A percentile compares a stretch with the other conserved stretches of the same genome.
Evolutionary conservation across 176 grass and related monocot genomes (phyloP).

Genomic region (Phyllostachys edulis): DNA sequence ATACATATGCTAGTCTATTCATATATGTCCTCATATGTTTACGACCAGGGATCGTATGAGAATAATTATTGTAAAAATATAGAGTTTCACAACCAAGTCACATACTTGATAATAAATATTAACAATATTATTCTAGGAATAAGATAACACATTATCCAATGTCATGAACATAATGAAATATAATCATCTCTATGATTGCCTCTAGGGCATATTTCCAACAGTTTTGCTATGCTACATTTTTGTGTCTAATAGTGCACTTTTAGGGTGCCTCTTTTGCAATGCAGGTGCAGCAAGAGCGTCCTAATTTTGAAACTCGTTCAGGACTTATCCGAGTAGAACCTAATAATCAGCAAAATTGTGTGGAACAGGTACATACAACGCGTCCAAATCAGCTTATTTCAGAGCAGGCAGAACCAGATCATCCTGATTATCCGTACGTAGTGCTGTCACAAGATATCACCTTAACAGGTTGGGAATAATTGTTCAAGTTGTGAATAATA

Average conservation of each 20-base stretch:
- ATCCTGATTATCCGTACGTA: constrained; percentile 42
- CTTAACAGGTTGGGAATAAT: constrained; percentile 74
- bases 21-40: too few species aligned
- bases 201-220: too few species aligned
- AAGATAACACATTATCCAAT: too few species aligned
- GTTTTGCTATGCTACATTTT: constrained; percentile 4
- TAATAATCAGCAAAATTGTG: constrained; percentile 18
- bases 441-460: constrained; percentile 87
- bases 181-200: too few species aligned
- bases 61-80: too few species aligned
- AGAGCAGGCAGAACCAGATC: constrained; percentile 14
- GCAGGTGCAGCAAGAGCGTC: not conserved
- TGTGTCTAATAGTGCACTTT: constrained; percentile 17
- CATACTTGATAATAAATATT: too few species aligned
- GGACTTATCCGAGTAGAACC: not conserved
- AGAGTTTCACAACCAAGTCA: too few species aligned
- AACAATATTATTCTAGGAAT: too few species aligned
- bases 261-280: not conserved
- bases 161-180: too few species aligned
- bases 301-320: constrained; percentile 6
- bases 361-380: not conserved
- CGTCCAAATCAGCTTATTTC: not conserved
- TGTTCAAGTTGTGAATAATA: constrained; percentile 62
- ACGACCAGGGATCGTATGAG: too few species aligned
- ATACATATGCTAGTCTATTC: too few species aligned